phyloP scores from a whole-genome alignment of 371 early-diverging fungal genomes.

The Actinomortierella ambigua region DNA sequence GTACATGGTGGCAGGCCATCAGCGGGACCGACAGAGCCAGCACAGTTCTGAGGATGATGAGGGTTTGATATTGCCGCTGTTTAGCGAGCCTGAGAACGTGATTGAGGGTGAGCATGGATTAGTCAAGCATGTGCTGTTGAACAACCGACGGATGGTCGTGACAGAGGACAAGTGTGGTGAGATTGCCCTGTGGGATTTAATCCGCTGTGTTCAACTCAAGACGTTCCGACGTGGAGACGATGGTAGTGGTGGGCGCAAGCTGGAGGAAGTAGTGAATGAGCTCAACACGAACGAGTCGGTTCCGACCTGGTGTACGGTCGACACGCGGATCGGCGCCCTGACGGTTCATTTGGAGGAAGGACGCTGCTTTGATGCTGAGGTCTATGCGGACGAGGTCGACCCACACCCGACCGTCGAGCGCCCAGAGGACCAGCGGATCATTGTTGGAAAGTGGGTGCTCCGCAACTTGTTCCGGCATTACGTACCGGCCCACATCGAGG shows the following conservation, averaged over 20 bases:
- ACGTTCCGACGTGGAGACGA: too few relatives aligned
- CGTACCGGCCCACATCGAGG: constrained; percentile 50
- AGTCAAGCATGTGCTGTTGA: constrained; percentile 69
- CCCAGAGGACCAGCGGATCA: constrained; percentile 76
- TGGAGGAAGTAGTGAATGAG: constrained; percentile 66
- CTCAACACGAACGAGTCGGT: constrained; percentile 80
- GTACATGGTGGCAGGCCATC: constrained; percentile 13
- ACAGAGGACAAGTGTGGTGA: constrained; percentile 83
- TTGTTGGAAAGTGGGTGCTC: constrained; percentile 86
- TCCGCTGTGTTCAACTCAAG: constrained; percentile 66
- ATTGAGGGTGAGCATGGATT: constrained; percentile 70
- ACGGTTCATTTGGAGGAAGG: constrained; percentile 87
- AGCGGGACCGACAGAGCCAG: constrained; percentile 32
- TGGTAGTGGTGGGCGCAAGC: constrained; percentile 57
- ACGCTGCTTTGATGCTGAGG: constrained; percentile 82
- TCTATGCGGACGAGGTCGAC: constrained; percentile 79
- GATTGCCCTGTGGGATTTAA: constrained; percentile 91
- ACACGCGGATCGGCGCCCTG: constrained; percentile 86
- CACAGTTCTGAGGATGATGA: constrained; percentile 46
- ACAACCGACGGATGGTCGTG: constrained; percentile 87
- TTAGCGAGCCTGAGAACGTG: constrained; percentile 35
- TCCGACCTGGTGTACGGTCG: constrained; percentile 91
- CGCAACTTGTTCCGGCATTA: constrained; percentile 70
- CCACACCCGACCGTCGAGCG: constrained; percentile 50
- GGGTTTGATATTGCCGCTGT: constrained; percentile 38